Conservation (phyloP, 306 rosid species). For the Gynostemma pentaphyllum region DNA sequence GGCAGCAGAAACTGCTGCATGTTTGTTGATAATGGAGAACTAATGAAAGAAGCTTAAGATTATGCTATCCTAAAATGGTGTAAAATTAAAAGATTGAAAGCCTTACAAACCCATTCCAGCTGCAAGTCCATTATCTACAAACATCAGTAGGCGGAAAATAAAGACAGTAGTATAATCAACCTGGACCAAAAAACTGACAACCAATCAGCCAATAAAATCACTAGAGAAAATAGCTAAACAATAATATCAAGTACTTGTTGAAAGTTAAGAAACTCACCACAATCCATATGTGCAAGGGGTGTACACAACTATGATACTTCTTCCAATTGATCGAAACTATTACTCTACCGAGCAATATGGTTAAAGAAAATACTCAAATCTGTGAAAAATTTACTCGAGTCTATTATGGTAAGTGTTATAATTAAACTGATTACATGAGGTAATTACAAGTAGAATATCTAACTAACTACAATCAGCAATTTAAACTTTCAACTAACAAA, state of each 20-base stretch:
- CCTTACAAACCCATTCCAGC: constrained; percentile 99
- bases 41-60: background rate
- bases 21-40: background rate
- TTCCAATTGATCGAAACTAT: constrained; percentile 83
- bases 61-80: background rate
- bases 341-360: constrained; percentile 31
- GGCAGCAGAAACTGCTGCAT: too few species aligned
- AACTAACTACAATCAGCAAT: too few species aligned
- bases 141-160: constrained; percentile 89
- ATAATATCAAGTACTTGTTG: background rate
- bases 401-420: too few species aligned
- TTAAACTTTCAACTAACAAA: too few species aligned
- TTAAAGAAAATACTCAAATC: background rate
- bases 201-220: background rate
- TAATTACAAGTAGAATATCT: too few species aligned
- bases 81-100: constrained; percentile 19
- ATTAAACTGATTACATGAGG: too few species aligned
- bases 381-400: too few species aligned
- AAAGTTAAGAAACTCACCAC: constrained; percentile 44
- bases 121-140: constrained; percentile 90
- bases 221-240: background rate
- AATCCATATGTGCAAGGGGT: constrained; percentile 91
- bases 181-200: constrained; percentile 22
- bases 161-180: constrained; percentile 90
- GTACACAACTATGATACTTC: constrained; percentile 60